Base-by-base conservation (phyloP, 1,284 basidiomycete species). In the Porogramme epimiltina region DNA sequence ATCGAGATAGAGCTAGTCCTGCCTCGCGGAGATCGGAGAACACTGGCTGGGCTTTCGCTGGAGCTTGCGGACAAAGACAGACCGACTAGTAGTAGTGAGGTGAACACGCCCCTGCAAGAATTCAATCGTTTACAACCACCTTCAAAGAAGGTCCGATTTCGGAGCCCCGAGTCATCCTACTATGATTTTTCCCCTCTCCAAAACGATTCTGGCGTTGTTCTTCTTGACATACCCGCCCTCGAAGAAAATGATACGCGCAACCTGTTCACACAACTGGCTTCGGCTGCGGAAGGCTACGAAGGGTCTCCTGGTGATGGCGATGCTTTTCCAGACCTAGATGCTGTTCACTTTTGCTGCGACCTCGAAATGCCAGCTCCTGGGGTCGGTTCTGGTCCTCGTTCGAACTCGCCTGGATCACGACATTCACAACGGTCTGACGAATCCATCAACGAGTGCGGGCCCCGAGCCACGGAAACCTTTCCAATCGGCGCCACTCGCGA, bases 261-360 rank as follows among this genome's bases (percentile, higher is more conserved):
- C 19, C 36, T 37, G 3, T 67, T 66, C 36, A 38, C 33, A 3
- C 46, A 60, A 16, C 52, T 67, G 8, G 54, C 63, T 2, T 54
- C 44, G 36, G 53, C 51, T 13, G 62, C 64, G 19, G 55, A 66
- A 54, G 66, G 62, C 2, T 67, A 64, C 46, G 61, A 64, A 18
- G 64, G 64, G 4, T 55, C 54, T 3, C 31, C 23, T 9, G 54
- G 44, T 6, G 62, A 67, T 43, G 60, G 62, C 33, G 52, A 67
- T 33, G 42, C 64, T 1, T 61, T 67, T 33, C 50, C 51, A 19
- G 66, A 68, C 49, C 49, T 68, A 26, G 58, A 67, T 31, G 60
- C 59, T n/a, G 38, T 66, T 5, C 56, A 65, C 38, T 50, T 8
- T 31, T 6, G 46, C 33, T 23, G 49, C 34, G 49, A 34, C 26